These are phyloP conservation scores for Kluyveromyces sp. DNA, from an alignment of 1,139 yeast species.

Conservation along the genomic window DNA sequence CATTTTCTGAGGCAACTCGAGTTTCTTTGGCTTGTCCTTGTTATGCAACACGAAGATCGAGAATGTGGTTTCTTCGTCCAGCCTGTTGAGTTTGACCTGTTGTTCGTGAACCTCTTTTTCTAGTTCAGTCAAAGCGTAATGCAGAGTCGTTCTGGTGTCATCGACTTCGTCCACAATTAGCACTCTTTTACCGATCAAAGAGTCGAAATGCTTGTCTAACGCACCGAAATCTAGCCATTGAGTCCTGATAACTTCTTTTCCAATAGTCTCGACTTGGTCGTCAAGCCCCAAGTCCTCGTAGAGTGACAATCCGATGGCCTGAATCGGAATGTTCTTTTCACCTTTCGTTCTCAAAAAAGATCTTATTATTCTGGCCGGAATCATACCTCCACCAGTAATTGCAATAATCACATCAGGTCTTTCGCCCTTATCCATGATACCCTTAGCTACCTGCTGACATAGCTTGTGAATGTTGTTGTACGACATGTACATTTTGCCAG, in stretches of 20 bases:
- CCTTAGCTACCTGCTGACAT: conserved; percentile 77
- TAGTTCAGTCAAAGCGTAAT: conserved; percentile 82
- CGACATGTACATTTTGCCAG: conserved; percentile 66
- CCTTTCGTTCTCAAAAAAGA: conserved; percentile 84
- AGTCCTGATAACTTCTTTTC: conserved; percentile 83
- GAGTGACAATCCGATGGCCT: conserved; percentile 86
- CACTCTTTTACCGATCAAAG: conserved; percentile 72
- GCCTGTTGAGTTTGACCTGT: conserved; percentile 32
- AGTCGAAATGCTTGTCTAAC: conserved; percentile 47
- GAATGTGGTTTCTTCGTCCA: conserved; percentile 40
- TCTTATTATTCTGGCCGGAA: conserved; percentile 91
- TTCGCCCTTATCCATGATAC: conserved; percentile 51
- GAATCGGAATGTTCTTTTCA: conserved; percentile 81
- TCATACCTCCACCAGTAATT: conserved; percentile 89
- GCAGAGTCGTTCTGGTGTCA: conserved; percentile 91
- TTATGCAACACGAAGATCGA: conserved; percentile 55
- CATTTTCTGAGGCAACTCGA: conserved; percentile 42
- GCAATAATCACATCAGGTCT: conserved; percentile 88
- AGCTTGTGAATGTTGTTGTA: conserved; percentile 91
- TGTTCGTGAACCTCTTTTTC: conserved; percentile 70
- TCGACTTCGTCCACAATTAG: conserved; percentile 91
- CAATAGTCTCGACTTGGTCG: conserved; percentile 55
- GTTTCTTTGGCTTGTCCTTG: conserved; percentile 50
- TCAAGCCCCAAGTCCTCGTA: conserved; percentile 74
- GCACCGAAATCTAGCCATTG: conserved; percentile 88